A percentile compares a stretch with the other conserved stretches of the same genome.
These are phyloP conservation scores for Strobilomyces dryophilus DNA, from an alignment of 768 basidiomycete genomes.

Conservation along the genomic window DNA sequence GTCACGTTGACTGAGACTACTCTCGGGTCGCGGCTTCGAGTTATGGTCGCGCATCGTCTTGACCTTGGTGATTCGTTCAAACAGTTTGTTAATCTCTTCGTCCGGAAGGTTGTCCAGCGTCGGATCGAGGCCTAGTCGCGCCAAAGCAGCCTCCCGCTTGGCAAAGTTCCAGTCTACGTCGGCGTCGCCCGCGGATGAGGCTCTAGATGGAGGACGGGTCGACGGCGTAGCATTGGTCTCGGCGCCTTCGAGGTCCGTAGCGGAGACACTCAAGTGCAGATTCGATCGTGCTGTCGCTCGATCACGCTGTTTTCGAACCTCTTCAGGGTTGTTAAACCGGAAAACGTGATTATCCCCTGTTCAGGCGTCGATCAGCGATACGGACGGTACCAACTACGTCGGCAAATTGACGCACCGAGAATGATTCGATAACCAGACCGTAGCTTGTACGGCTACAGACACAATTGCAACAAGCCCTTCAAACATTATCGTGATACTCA, in stretches of 20 bases:
- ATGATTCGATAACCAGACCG: conserved; percentile 96
- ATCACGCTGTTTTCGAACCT: conserved; percentile 88
- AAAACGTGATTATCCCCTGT: conserved; percentile 95
- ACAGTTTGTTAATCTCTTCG: conserved; percentile 90
- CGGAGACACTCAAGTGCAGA: conserved; percentile 60
- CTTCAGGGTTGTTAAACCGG: conserved; percentile 93
- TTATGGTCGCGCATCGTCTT: conserved; percentile 83
- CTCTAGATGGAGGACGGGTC: conserved; percentile 75
- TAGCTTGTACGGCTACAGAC: conserved; percentile 66
- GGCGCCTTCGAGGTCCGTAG: conserved; percentile 57
- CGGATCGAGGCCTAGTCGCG: conserved; percentile 82
- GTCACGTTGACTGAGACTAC: conserved; percentile 80
- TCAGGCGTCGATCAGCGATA: conserved; percentile 5
- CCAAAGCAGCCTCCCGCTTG: conserved; percentile 88
- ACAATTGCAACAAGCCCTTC: conserved; percentile 10
- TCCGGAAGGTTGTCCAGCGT: conserved; percentile 90
- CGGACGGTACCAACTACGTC: not conserved
- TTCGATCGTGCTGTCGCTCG: conserved; percentile 71
- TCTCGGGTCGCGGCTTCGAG: conserved; percentile 80
- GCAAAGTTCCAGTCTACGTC: conserved; percentile 99
- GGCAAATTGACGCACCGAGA: conserved; percentile 53
- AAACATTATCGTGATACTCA: conserved; percentile 32
- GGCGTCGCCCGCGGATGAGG: conserved; percentile 57
- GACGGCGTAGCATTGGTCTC: conserved; percentile 41
- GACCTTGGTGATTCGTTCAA: conserved; percentile 90